These are phyloP conservation scores for Coemansia sp. DNA, from an alignment of 192 early-diverging fungal genomes.

Conservation along the genomic window DNA sequence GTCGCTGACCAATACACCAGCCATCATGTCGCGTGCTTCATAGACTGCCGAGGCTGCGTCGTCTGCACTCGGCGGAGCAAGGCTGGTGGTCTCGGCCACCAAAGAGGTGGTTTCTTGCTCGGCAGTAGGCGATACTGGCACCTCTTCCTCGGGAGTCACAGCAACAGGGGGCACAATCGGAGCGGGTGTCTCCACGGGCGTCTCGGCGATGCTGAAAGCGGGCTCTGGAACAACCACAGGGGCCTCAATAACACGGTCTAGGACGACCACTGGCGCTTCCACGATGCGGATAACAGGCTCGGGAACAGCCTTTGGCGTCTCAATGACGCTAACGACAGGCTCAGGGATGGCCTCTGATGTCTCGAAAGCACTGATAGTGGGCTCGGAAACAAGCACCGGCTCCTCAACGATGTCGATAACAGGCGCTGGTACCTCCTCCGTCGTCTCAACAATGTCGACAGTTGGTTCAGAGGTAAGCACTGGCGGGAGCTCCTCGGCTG, in stretches of 20 bases:
- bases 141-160: background rate
- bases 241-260: background rate
- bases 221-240: background rate
- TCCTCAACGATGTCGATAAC: background rate
- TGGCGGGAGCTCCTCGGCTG: background rate
- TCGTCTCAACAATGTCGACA: constrained; percentile 3
- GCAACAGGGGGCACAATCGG: background rate
- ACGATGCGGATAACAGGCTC: background rate
- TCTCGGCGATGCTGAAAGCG: background rate
- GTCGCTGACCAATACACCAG: constrained; percentile 25
- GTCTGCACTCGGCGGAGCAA: constrained; percentile 13
- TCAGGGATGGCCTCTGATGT: background rate
- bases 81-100: background rate
- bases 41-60: constrained; percentile 41
- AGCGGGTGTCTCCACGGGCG: background rate
- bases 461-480: background rate
- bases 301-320: background rate
- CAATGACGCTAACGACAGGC: background rate
- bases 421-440: background rate
- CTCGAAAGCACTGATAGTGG: constrained; percentile 4
- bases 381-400: background rate
- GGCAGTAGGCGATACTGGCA: background rate
- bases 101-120: background rate
- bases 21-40: constrained; percentile 45
- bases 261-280: background rate